phyloP scores from a whole-genome alignment of 2,329 filamentous ascomycete genomes.

The Colletotrichum tanaceti region DNA sequence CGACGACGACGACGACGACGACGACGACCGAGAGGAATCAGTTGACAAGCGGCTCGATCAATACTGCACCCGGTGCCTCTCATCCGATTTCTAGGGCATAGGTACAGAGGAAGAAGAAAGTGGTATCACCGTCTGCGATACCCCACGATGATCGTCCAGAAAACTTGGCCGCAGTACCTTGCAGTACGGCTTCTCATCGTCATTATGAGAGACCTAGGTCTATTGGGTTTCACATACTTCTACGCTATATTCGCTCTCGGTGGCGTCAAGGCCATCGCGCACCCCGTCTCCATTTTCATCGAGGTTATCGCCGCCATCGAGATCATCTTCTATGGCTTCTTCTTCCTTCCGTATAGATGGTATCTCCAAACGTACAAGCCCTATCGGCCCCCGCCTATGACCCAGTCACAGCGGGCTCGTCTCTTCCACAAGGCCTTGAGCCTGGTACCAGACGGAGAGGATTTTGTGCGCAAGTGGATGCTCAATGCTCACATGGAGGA shows the following conservation, averaged over 20 bases:
- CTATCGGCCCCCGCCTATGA: constrained; percentile 19
- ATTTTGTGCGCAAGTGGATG: constrained; percentile 69
- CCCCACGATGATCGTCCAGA: constrained; percentile 31
- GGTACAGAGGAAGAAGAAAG: too few relatives aligned
- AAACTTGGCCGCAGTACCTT: constrained; percentile 38
- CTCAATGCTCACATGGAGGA: constrained; percentile 62
- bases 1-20: too few relatives aligned
- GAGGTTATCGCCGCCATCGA: constrained; percentile 51
- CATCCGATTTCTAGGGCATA: too few relatives aligned
- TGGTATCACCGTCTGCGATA: not conserved
- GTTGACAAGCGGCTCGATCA: not conserved
- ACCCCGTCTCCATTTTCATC: constrained; percentile 45
- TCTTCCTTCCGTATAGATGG: constrained; percentile 57
- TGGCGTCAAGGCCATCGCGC: constrained; percentile 40
- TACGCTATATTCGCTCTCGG: constrained; percentile 39
- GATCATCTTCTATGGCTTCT: constrained; percentile 53
- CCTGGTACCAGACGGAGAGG: constrained; percentile 61
- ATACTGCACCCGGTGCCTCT: not conserved
- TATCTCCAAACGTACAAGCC: constrained; percentile 49
- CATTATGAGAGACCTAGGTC: constrained; percentile 35
- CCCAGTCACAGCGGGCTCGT: constrained; percentile 24
- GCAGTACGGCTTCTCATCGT: constrained; percentile 21
- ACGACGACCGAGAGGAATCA: not conserved
- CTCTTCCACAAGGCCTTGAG: constrained; percentile 25
- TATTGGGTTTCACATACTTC: constrained; percentile 42